Evolutionary conservation across 1,139 yeast genomes (phyloP), one percentile per base, ranked within the genome.

Genomic region (Nematodospora anomalae): DNA sequence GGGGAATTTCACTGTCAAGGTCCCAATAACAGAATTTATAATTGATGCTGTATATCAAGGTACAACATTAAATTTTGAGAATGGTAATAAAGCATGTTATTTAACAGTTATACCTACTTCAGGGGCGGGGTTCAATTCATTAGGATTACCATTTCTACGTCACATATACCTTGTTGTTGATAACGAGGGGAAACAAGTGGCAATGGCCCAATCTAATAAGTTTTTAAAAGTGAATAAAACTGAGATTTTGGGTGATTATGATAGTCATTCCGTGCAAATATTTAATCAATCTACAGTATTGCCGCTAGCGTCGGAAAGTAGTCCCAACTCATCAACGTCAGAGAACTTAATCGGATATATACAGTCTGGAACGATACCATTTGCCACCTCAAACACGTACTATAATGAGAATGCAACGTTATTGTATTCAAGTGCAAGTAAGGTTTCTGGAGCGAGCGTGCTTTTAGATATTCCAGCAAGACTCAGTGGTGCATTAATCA

Each of bases 101-200:
- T 61, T 86, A 35, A 68, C 72, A 11, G 59, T 86, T 33, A 56
- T 70, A 23, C 84, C 89, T 1, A 69, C 75, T 30, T 60, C 67
- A 4, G 43, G 47, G 11, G 46, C 63, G 3, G 89, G 90, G 1
- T 81, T 66, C 52, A 68, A 74, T 14, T 52, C 79, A 1, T 58
- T 87, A 26, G 95, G 95, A 1, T 60, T 78, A 7, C 70, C 86
- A 1, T 79, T 85, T 46, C 49, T 86, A 37, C 64, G 68, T 36
- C 66, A 71, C 33, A 62, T 76, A 16, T 85, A 80, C 54, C 46
- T 83, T 32, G 92, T 83, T 0, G 79, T 84, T 30, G 94, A 86
- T 56, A 71, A 77, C 44, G 87, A 74, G 15, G 79, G 79, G 16
- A 57, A 64, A 24, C 64, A 63, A 22, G 60, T 86, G 7, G 95